Conservation (phyloP, 2,329 filamentous ascomycete genomes). For the Septoria linicola region DNA sequence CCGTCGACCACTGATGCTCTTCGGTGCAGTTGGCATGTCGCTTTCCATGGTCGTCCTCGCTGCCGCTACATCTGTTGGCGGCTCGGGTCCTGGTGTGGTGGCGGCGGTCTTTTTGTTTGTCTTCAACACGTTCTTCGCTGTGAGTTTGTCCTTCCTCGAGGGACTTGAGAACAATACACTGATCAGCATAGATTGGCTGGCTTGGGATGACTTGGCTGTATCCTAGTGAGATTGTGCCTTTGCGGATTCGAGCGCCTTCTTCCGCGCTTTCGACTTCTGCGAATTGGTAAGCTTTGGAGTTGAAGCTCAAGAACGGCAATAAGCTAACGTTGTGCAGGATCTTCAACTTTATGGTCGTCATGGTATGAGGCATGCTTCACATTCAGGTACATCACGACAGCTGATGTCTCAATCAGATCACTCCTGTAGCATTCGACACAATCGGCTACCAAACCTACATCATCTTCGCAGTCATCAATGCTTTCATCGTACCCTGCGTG, state of each 20-base stretch:
- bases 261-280: constrained; percentile 47
- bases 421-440: constrained; percentile 55
- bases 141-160: too few relatives aligned
- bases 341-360: constrained; percentile 42
- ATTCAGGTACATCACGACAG: too few relatives aligned
- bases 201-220: constrained; percentile 37
- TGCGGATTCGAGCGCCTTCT: constrained; percentile 38
- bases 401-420: too few relatives aligned
- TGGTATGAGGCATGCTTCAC: constrained; percentile 43
- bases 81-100: constrained; percentile 34
- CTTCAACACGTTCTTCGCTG: constrained; percentile 42
- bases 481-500: constrained; percentile 54
- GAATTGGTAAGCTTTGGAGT: constrained; percentile 35
- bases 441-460: constrained; percentile 43
- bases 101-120: constrained; percentile 41
- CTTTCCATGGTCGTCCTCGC: constrained; percentile 36
- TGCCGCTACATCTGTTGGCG: constrained; percentile 25
- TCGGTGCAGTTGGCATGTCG: constrained; percentile 52
- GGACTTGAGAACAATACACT: too few relatives aligned
- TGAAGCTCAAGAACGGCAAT: constrained; percentile 16
- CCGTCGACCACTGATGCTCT: constrained; percentile 68
- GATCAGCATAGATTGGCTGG: too few relatives aligned
- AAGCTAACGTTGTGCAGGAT: constrained; percentile 35
- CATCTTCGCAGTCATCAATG: constrained; percentile 65
- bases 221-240: constrained; percentile 37